Evolutionary conservation across 2,329 filamentous ascomycete genomes (phyloP).

Genomic region (Trichoderma sp.): DNA sequence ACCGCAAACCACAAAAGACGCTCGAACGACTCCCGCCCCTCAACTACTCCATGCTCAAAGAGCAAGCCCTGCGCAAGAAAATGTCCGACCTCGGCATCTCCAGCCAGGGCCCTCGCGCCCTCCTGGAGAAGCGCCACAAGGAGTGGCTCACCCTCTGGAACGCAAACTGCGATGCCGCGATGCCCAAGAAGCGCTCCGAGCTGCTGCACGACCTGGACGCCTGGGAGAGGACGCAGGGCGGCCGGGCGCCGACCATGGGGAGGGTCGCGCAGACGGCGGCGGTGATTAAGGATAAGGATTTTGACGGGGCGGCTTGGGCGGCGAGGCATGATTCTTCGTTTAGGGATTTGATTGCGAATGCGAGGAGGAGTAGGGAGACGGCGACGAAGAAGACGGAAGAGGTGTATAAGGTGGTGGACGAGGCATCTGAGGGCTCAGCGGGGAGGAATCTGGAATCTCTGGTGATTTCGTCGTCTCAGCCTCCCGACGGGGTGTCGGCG

Average conservation of each 20-base stretch:
- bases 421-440: background rate
- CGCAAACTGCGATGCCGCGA: slow-evolving; percentile 86
- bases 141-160: slow-evolving; percentile 98
- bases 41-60: slow-evolving; percentile 86
- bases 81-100: slow-evolving; percentile 79
- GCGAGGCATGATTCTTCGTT: slow-evolving; percentile 74
- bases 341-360: slow-evolving; percentile 75
- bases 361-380: slow-evolving; percentile 58
- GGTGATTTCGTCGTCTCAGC: background rate
- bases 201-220: slow-evolving; percentile 76
- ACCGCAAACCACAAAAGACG: slow-evolving; percentile 42
- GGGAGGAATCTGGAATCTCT: background rate
- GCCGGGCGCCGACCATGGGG: slow-evolving; percentile 51
- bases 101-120: slow-evolving; percentile 63
- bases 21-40: slow-evolving; percentile 73
- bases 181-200: slow-evolving; percentile 69
- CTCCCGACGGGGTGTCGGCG: background rate
- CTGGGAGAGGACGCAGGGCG: slow-evolving; percentile 85
- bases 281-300: slow-evolving; percentile 81
- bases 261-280: slow-evolving; percentile 44
- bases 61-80: slow-evolving; percentile 76
- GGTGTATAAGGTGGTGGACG: background rate
- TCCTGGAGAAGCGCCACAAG: slow-evolving; percentile 78
- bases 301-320: slow-evolving; percentile 78
- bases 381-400: slow-evolving; percentile 39